Evolutionary conservation across 495 filamentous ascomycete genomes (phyloP), one percentile per base, ranked within the genome.

Genomic region (Penicillium robsamsonii): DNA sequence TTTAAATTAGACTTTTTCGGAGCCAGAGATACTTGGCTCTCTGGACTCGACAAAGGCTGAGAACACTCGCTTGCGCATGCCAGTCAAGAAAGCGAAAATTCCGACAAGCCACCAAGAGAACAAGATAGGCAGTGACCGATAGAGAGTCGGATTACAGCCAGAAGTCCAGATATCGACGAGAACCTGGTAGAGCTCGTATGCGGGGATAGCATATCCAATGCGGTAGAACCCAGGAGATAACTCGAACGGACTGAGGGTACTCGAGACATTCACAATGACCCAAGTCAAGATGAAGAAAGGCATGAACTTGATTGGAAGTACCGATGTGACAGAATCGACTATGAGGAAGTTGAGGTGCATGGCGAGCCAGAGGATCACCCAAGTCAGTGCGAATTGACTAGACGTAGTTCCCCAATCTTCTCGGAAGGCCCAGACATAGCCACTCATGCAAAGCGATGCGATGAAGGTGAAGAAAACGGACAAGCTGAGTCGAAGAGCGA

Each of bases 291-390:
- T 57, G 20, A 63, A 60, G 61, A 78, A 72, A 10, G 77, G 73
- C 3, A 78, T 55, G 42, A 66, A 77, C 1, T 58, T 57, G 10
- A 55, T 46, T 3, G 73, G 70, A 1, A 75, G n/a, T 59, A 68
- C 71, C 24, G 68, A 59, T 18, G 74, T 70, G 25, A 75, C 63
- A n/a, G 71, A 62, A 48, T 80, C 77, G 18, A 80, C 55, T 13
- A 60, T 54, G 20, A 74, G 55, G 56, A 77, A 80, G 58, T 79
- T 72, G 27, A 70, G 50, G 50, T 79, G 74, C 25, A 69, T 69
- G 43, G 71, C 74, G 9, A 80, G 71, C 79, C 79, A 81, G 18
- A 79, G 50, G 1, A 59, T 42, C 43, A 71, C 57, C 79, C 79
- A 81, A 5, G 61, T 68, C 20, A 78, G 52, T 1, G 56, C 69